phyloP scores from a whole-genome alignment of 768 basidiomycete genomes.

The Naganishia onofrii region DNA sequence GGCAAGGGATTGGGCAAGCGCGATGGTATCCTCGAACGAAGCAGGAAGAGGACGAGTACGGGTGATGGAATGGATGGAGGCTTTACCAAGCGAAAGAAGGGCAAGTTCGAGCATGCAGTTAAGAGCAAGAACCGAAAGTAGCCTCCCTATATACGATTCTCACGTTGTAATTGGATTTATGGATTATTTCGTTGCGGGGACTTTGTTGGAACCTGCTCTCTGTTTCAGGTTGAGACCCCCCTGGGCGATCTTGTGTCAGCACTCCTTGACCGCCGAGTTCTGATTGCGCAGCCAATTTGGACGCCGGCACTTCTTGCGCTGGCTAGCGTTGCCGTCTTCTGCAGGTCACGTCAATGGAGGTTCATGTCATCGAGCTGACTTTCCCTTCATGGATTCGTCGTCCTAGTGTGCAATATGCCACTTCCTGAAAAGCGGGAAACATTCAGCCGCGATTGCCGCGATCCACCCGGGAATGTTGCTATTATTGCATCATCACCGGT shows the following conservation, averaged over 20 bases:
- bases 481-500: neutral
- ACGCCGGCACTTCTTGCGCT: too few relatives aligned
- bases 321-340: too few relatives aligned
- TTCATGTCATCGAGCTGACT: too few relatives aligned
- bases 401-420: neutral
- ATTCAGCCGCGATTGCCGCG: constrained; percentile 14
- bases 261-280: too few relatives aligned
- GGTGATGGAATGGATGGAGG: constrained; percentile 13
- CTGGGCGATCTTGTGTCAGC: too few relatives aligned
- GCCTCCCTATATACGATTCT: neutral
- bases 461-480: neutral
- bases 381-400: neutral
- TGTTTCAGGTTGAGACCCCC: neutral
- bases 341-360: too few relatives aligned
- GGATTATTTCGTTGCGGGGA: neutral
- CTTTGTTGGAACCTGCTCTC: neutral
- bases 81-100: constrained; percentile 36
- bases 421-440: neutral
- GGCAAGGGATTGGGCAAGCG: constrained; percentile 36
- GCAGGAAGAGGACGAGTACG: constrained; percentile 32
- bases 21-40: constrained; percentile 33
- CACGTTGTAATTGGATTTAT: neutral
- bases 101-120: constrained; percentile 41
- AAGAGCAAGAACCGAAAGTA: constrained; percentile 27
- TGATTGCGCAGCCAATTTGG: neutral